phyloP scores from a whole-genome alignment of 345 rosid species.

The Boechera divaricarpa region DNA sequence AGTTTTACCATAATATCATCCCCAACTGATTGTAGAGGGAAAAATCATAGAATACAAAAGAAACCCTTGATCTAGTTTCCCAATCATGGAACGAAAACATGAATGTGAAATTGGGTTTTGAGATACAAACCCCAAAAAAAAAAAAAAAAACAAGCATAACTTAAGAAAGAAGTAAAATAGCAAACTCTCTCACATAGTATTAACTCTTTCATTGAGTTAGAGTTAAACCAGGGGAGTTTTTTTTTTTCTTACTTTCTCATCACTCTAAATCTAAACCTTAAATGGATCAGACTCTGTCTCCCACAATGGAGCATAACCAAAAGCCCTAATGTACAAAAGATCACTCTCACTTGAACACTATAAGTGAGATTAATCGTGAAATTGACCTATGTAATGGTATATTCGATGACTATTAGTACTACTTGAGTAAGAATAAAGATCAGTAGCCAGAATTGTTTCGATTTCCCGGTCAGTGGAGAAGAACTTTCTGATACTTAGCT shows the following conservation, averaged over 20 bases:
- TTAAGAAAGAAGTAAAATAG: constrained; percentile 35
- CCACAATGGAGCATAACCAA: constrained; percentile 22
- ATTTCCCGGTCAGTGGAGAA: constrained; percentile 59
- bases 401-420: constrained; percentile 44
- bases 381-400: constrained; percentile 36
- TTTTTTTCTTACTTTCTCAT: constrained; percentile 21
- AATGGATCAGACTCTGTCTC: constrained; percentile 34
- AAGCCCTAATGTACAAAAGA: constrained; percentile 53
- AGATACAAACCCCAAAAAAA: not conserved
- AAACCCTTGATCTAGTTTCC: constrained; percentile 18
- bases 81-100: constrained; percentile 40
- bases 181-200: constrained; percentile 36
- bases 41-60: constrained; percentile 28
- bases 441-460: constrained; percentile 16
- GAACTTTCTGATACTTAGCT: constrained; percentile 68
- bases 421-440: constrained; percentile 27
- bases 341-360: constrained; percentile 44
- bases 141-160: constrained; percentile 18
- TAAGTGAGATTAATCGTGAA: constrained; percentile 10
- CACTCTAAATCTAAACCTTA: constrained; percentile 39
- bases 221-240: constrained; percentile 44
- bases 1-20: constrained; percentile 31
- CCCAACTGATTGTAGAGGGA: constrained; percentile 6
- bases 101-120: constrained; percentile 25
- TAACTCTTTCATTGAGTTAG: constrained; percentile 31